phyloP scores from a whole-genome alignment of 129 eudicot genomes.

The Gnaphalium uliginosum region DNA sequence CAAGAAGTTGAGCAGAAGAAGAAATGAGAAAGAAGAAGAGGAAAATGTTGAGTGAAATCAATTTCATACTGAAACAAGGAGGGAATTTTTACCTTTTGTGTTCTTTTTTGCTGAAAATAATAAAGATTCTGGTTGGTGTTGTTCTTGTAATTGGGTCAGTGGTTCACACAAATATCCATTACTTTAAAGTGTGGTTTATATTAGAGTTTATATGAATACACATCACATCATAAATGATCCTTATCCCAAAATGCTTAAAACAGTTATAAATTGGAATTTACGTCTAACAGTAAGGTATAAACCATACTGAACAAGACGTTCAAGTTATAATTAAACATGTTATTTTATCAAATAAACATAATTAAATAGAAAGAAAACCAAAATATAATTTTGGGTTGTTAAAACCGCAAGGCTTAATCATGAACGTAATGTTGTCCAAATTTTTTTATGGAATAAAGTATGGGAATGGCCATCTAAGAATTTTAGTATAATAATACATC shows the following conservation, averaged over 20 bases:
- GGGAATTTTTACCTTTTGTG: background rate
- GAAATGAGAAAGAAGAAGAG: slow-evolving; percentile 26
- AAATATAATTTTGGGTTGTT: background rate
- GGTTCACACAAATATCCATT: no score
- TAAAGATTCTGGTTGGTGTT: background rate
- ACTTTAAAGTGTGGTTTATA: no score
- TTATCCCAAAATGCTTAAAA: background rate
- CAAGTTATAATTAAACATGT: background rate
- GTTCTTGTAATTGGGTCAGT: no score
- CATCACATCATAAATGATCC: background rate
- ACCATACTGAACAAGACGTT: background rate
- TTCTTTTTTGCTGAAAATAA: background rate
- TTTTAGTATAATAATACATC: no score
- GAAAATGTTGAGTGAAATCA: background rate
- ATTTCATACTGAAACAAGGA: slow-evolving; percentile 1
- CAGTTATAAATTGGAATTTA: background rate
- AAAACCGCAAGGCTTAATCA: background rate
- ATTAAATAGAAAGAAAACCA: slow-evolving; percentile 11
- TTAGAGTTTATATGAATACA: background rate
- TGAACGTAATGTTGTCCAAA: background rate
- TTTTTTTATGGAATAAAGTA: background rate
- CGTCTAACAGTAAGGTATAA: background rate
- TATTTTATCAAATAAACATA: background rate
- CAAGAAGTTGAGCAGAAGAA: slow-evolving; percentile 10
- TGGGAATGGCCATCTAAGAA: no score